phyloP scores from a whole-genome alignment of 768 basidiomycete genomes.

The Phanerodontia chrysosporium region DNA sequence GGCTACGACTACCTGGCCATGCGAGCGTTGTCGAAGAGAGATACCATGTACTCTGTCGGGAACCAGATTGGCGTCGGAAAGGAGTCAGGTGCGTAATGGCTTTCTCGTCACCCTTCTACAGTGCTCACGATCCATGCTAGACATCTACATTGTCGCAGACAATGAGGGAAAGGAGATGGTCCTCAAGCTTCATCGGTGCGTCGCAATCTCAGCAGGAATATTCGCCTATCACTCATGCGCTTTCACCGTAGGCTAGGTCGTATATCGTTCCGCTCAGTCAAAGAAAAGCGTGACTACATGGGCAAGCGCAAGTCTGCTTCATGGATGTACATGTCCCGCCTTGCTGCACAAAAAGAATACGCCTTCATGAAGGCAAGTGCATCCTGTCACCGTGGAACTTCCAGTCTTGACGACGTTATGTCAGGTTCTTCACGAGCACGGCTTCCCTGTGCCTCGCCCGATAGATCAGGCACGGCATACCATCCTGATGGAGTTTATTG shows the following conservation, averaged over 20 bases:
- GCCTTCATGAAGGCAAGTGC: constrained; percentile 90
- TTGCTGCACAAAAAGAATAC: constrained; percentile 97
- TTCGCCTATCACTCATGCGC: neutral
- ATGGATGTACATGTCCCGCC: constrained; percentile 99
- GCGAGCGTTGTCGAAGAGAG: constrained; percentile 86
- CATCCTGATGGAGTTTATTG: constrained; percentile 93
- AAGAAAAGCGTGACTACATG: constrained; percentile 93
- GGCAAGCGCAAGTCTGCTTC: constrained; percentile 93
- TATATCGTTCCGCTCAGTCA: constrained; percentile 96
- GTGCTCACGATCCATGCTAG: constrained; percentile 31
- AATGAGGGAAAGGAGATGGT: constrained; percentile 82
- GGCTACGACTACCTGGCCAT: constrained; percentile 98
- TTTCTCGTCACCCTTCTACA: neutral
- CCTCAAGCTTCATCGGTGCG: constrained; percentile 88
- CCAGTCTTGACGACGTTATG: neutral
- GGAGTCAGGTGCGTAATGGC: constrained; percentile 69
- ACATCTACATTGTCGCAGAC: constrained; percentile 89
- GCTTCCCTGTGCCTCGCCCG: constrained; percentile 89
- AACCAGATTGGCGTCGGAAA: constrained; percentile 99
- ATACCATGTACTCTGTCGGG: constrained; percentile 86
- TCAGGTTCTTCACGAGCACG: constrained; percentile 87
- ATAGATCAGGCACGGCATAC: constrained; percentile 95
- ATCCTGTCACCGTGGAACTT: neutral
- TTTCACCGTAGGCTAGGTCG: constrained; percentile 70
- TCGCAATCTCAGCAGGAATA: neutral